phyloP scores from a whole-genome alignment of 2,329 filamentous ascomycete genomes.

The Endoconidiophora polonica region DNA sequence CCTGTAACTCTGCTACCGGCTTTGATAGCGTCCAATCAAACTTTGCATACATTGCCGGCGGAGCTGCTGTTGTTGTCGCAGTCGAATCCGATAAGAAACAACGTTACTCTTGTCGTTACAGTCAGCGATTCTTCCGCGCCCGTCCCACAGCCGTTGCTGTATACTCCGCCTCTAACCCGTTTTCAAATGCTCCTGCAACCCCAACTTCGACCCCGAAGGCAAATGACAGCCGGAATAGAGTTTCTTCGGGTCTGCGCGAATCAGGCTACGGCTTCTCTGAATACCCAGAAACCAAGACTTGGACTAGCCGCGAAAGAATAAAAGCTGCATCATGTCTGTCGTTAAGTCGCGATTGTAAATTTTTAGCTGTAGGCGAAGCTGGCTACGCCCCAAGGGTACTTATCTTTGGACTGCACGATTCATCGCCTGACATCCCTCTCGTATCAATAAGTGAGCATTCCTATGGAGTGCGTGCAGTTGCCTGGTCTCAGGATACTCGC shows the following conservation, averaged over 20 bases:
- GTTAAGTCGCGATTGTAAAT: conserved; percentile 72
- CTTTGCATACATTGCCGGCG: conserved; percentile 86
- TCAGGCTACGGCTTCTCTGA: conserved; percentile 30
- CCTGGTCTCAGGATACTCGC: conserved; percentile 74
- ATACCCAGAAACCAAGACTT: conserved; percentile 57
- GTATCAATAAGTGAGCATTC: conserved; percentile 79
- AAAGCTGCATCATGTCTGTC: conserved; percentile 87
- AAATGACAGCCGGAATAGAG: conserved; percentile 45
- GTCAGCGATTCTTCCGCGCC: conserved; percentile 81
- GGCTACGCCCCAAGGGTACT: conserved; percentile 85
- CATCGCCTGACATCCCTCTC: conserved; percentile 63
- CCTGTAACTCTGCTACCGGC: conserved; percentile 65
- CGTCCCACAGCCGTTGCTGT: conserved; percentile 58
- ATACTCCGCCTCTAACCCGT: conserved; percentile 38
- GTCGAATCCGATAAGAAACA: conserved; percentile 43
- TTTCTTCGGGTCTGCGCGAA: conserved; percentile 31
- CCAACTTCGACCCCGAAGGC: conserved; percentile 41
- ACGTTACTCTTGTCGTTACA: conserved; percentile 22
- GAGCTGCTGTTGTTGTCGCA: conserved; percentile 77
- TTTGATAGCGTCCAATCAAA: conserved; percentile 66
- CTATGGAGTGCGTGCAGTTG: conserved; percentile 73
- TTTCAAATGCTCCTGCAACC: conserved; percentile 31
- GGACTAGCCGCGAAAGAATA: conserved; percentile 80
- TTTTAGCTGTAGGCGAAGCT: conserved; percentile 84
- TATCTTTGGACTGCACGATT: conserved; percentile 72